Evolutionary conservation across 768 basidiomycete genomes (phyloP), one percentile per base, ranked within the genome.

Genomic region (Tylopilus subfusipes): DNA sequence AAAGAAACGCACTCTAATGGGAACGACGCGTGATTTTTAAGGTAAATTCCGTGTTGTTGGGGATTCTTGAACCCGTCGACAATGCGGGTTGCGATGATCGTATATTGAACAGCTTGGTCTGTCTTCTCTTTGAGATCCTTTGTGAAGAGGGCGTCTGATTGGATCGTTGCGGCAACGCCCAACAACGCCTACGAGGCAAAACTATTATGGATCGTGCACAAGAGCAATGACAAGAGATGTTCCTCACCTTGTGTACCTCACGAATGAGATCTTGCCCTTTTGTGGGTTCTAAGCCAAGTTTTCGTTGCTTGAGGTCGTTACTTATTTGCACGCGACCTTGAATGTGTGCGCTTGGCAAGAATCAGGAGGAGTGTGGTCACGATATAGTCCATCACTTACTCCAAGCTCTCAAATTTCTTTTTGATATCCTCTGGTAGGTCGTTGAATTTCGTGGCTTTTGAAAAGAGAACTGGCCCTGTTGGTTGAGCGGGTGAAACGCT

Each of bases 241-340:
- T 13, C 50, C 65, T 19, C 53, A 86, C 90, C 74, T 87, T 88
- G 62, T 86, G 84, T 11, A 88, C 77, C 42, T 73, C 72, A 16
- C 82, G 81, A 50, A 89, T 82, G 48, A 82, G 77, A 49, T 88
- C 86, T 59, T 86, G 83, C 0, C 86, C 85, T 65, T 87, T 88
- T 6, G 78, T 78, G 2, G 88, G 79, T 61, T 90, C 88, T 56
- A 85, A 83, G 0, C 86, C 88, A 5, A 90, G 74, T 65, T 88
- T 88, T 49, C 85, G 80, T 63, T 86, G 83, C 56, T 86, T 86
- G 19, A 92, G 71, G 43, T 90, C 87, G 61, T 88, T 89, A 63
- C 85, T 84, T 54, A 92, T 89, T 61, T 91, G 88, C 1, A 89
- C 75, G 24, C 87, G 84, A 27, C 86, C 85, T 72, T 91, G 88